Base-by-base conservation (phyloP, 31 red algal genomes). In the Endocladia muricata region DNA sequence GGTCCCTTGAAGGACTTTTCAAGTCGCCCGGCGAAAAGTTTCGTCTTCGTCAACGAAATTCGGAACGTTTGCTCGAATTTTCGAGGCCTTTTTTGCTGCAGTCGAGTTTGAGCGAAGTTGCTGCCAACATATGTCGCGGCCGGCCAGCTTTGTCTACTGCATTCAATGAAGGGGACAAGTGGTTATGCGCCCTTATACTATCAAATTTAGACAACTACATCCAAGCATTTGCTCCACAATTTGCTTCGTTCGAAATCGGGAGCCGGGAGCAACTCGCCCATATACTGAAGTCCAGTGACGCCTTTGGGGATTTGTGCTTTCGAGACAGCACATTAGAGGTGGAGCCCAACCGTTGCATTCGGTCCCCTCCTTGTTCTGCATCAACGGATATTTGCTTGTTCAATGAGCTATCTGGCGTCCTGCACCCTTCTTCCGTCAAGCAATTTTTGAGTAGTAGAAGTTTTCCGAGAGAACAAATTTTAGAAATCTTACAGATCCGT, bases 261-360 rank as follows among this genome's bases (percentile, higher is more conserved):
- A 22, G 30, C 47, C 55, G 56, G 29, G 25, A 2, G 11, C 36
- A 58, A 61, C 2, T 78, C 13, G 31, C 70, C 34, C 35, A 51
- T 28, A 29, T 87, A 6, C 62, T 87, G 30, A 68, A 47, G 37
- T 51, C 62, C 37, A 74, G 63, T 5, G 25, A 48, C 22, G 49
- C 83, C 21, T 87, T 70, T 31, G 83, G 83, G n/a, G 73, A 87
- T 52, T 52, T 78, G 35, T 72, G 65, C 51, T 78, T 44, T 55
- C 21, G 61, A 48, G 72, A 87, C 26, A 78, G 65, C 55, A 57
- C 61, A 0, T 19, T 87, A 33, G 65, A 83, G 47, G 59, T 31
- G 37, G 79, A 83, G 6, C 25, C 68, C 9, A 73, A 71, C 41
- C 38, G 67, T 25, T 61, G 79, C 25, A 59, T 71, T 33, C 30